phyloP scores from a whole-genome alignment of 371 early-diverging fungal genomes.

The Gilbertella persicaria region DNA sequence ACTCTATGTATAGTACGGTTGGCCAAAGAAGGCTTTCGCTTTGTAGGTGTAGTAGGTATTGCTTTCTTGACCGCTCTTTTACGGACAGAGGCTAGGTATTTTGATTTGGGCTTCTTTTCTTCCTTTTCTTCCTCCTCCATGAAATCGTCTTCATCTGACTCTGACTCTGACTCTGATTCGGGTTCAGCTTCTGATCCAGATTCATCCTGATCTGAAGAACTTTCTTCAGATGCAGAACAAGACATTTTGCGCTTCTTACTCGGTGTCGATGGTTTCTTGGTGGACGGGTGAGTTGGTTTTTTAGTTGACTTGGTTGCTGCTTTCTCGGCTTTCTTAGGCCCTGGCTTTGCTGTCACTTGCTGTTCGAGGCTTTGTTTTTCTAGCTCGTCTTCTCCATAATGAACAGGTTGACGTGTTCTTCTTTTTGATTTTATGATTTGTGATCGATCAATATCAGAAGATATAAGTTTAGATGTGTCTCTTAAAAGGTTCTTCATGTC shows the following conservation, averaged over 20 bases:
- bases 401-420: neutral
- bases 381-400: neutral
- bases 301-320: neutral
- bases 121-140: neutral
- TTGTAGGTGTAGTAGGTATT: neutral
- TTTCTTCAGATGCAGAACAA: neutral
- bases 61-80: neutral
- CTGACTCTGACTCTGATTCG: neutral
- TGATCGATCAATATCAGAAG: neutral
- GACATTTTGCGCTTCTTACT: neutral
- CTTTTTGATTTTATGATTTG: neutral
- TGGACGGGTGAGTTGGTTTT: neutral
- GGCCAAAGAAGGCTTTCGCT: no score
- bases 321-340: neutral
- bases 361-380: neutral
- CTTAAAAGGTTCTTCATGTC: neutral
- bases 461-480: neutral
- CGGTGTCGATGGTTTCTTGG: neutral
- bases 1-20: slow-evolving; percentile 16
- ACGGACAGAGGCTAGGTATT: neutral
- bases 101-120: neutral
- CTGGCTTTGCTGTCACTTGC: neutral
- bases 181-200: neutral
- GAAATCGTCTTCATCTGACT: neutral
- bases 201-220: neutral